Evolutionary conservation across 257 asterid genomes (phyloP).

Genomic region (Orobanche coerulescens): DNA sequence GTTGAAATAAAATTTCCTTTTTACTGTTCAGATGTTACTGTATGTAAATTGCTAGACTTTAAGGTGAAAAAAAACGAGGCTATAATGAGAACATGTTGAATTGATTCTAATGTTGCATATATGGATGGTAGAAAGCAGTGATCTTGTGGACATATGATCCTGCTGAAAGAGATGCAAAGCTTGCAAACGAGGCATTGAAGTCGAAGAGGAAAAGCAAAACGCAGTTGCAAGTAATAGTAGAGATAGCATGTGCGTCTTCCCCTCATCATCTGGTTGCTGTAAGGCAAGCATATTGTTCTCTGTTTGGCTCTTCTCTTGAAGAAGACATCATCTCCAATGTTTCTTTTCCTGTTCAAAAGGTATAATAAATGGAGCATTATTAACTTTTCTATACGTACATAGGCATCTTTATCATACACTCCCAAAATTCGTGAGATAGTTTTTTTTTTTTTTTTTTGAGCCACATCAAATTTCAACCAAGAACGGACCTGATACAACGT

Average conservation of each 20-base stretch:
- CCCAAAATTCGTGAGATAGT: too few species aligned
- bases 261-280: slow-evolving; percentile 69
- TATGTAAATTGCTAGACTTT: too few species aligned
- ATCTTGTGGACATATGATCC: slow-evolving; percentile 68
- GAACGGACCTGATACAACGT: too few species aligned
- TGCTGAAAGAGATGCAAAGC: slow-evolving; percentile 70
- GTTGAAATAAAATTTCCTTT: too few species aligned
- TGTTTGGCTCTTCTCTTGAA: slow-evolving; percentile 57
- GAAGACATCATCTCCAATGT: slow-evolving; percentile 58
- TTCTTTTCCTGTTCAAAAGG: slow-evolving; percentile 62
- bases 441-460: too few species aligned
- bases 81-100: not conserved
- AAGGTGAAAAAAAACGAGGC: too few species aligned
- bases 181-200: slow-evolving; percentile 60
- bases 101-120: slow-evolving; percentile 8
- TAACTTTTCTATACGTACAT: too few species aligned
- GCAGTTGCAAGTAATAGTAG: slow-evolving; percentile 59
- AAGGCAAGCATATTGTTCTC: slow-evolving; percentile 49
- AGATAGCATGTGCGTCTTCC: slow-evolving; percentile 71
- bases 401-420: too few species aligned
- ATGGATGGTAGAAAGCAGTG: slow-evolving; percentile 50
- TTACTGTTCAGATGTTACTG: too few species aligned
- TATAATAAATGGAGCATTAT: too few species aligned
- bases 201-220: slow-evolving; percentile 35
- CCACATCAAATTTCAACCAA: too few species aligned